Base-by-base conservation (phyloP, 352 stramenopile species). In the Phytophthora pini region DNA sequence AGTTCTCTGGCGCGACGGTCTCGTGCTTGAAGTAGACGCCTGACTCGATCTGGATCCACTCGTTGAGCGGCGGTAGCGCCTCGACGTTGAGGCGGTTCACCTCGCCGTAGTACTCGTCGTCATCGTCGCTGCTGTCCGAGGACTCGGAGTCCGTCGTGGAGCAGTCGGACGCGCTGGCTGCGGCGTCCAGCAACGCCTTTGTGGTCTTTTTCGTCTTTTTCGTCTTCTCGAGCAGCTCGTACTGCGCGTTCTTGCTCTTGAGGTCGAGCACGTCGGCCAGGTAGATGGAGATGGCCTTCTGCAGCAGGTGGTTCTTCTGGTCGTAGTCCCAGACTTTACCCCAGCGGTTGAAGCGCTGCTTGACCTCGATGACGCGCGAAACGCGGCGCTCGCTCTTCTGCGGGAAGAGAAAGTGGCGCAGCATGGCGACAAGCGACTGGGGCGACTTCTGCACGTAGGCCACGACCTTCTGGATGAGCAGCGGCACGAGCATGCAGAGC, bases 401-500 rank as follows among this genome's bases (percentile, higher is more conserved):
- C 2, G 47, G 47, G 27, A 59, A 67, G 49, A 77, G 15, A 22
- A 55, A 56, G 13, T 50, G 45, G n/a, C 48, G 55, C 29, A 56
- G 54, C 39, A 71, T 68, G 22, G 24, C 20, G 24, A 77, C 40
- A 12, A 79, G 48, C 13, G 52, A 62, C 39, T 50, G 49, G 11
- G 54, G 50, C 41, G 71, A 76, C 38, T 61, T 29, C 39, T 71
- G 53, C 62, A 77, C 32, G 48, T 73, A 74, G 11, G 57, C 54
- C 22, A 72, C 61, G 51, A 76, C 46, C 53, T 70, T 65, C 52
- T 86, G 79, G 54, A 86, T 78, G 45, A 87, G 56, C 38, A 85
- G 47, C 24, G 81, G 81, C 44, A 90, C 75, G 17, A 73, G 41
- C 67, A 90, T 76, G 67, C 80, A 90, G 54, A 87, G 61, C 55